These are phyloP conservation scores for Gaultheria prostrata DNA, from an alignment of 148 eudicot species.

Conservation along the genomic window DNA sequence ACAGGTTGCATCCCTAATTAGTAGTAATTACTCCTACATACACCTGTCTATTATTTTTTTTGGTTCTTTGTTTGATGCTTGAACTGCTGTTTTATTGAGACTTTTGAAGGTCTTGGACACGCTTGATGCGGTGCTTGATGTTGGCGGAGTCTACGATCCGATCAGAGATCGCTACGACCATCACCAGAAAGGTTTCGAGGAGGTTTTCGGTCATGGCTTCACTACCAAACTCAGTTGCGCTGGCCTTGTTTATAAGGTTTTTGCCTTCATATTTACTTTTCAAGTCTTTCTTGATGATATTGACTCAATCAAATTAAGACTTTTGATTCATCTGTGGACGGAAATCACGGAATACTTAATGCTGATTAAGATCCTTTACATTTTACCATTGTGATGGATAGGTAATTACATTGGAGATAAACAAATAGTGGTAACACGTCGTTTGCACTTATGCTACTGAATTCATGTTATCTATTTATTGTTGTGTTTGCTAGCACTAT, in stretches of 20 bases:
- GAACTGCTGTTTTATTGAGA: neutral
- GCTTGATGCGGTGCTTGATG: conserved; percentile 54
- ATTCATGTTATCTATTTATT: neutral
- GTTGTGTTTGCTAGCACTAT: conserved; percentile 36
- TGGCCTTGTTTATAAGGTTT: conserved; percentile 56
- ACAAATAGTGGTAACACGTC: neutral
- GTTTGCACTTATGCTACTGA: neutral
- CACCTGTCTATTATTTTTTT: neutral
- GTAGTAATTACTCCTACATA: no score
- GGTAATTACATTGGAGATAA: neutral
- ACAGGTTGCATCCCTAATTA: conserved; percentile 19
- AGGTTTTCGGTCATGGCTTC: conserved; percentile 26
- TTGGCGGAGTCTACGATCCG: conserved; percentile 49
- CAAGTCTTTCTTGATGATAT: neutral
- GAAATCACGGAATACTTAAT: neutral
- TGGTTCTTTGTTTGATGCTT: neutral
- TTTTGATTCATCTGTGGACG: neutral
- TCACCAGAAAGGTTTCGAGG: conserved; percentile 57
- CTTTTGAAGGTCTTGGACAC: conserved; percentile 42
- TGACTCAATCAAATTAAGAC: neutral
- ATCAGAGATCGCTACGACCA: conserved; percentile 43
- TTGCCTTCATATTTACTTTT: neutral
- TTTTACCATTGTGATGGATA: neutral
- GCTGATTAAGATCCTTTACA: neutral
- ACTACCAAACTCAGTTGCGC: conserved; percentile 49